Base-by-base conservation (phyloP, 441 rosid genomes). In the Pelargonium citronellum region DNA sequence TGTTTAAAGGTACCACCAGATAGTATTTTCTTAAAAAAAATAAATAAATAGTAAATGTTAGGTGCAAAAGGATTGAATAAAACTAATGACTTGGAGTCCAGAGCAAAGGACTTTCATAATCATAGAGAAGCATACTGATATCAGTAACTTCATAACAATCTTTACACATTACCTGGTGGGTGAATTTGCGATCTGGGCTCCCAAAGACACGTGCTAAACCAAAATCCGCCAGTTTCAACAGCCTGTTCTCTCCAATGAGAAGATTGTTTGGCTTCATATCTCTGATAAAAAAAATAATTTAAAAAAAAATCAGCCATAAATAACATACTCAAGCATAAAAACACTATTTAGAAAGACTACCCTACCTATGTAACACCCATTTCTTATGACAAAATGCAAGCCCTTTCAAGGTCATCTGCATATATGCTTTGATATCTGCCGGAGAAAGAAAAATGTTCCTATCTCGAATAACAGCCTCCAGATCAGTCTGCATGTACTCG, bases 221-320 rank as follows among this genome's bases (percentile, higher is more conserved):
- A 55, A 55, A 55, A 55, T 55, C 61, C n/a, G 22, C 61, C 61
- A 55, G n/a, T 16, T 55, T 55, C 61, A 55, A 16, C 22, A 55
- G 16, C 22, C 61, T 55, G 61, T 55, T 55, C 24, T 55, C 61
- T 55, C 61, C 61, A 55, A 55, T 55, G 7, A 55, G 61, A 5
- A 55, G 61, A 55, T 55, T 55, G 61, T 55, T 55, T 15, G 61
- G 61, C 61, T 55, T 55, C 61, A 55, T 55, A 55, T 55, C 61
- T 55, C 61, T 55, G 61, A 20, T 15, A 20, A 20, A 55, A 55
- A 16, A 55, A 16, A 5, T 4, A 55, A 55, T 5, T 11, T 22
- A 22, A 34, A 34, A 0, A 34, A 30, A 30, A 2, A 7, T 16
- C 60, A 15, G 13, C 60, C 7, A 53, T 53, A 4, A 53, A 15